Conservation (phyloP, 2,329 filamentous ascomycete genomes). For the Fusarium mexicanum region DNA sequence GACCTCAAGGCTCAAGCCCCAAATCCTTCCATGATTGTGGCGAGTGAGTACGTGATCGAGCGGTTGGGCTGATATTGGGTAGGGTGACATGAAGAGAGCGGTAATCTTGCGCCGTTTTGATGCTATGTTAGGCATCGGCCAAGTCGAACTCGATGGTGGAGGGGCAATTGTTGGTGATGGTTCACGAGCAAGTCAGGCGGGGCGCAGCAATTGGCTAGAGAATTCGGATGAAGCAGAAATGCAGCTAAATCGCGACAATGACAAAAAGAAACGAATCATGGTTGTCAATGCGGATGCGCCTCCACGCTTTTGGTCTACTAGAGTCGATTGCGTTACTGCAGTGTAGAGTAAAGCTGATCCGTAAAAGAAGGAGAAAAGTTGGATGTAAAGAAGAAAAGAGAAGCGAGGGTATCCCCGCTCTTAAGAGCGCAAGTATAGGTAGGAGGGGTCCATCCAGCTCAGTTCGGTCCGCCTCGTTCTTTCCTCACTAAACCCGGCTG, state of each 20-base stretch:
- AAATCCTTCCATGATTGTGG: slow-evolving; percentile 19
- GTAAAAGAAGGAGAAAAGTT: slow-evolving; percentile 6
- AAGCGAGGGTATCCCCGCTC: slow-evolving; percentile 17
- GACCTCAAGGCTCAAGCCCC: slow-evolving; percentile 15
- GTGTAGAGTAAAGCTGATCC: background rate
- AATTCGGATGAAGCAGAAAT: background rate
- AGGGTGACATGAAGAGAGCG: slow-evolving; percentile 20
- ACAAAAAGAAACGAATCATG: slow-evolving; percentile 21
- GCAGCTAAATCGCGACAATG: background rate
- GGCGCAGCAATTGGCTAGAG: background rate
- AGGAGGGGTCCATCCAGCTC: slow-evolving; percentile 10
- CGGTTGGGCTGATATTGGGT: slow-evolving; percentile 32
- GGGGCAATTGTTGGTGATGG: background rate
- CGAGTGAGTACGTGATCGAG: slow-evolving; percentile 8
- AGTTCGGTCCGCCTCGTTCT: slow-evolving; percentile 12
- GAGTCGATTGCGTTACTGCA: background rate
- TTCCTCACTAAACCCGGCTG: slow-evolving; percentile 1
- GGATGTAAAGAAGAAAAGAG: slow-evolving; percentile 17
- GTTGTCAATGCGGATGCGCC: background rate
- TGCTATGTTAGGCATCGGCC: background rate
- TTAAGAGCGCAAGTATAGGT: slow-evolving; percentile 23
- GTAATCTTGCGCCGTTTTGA: background rate
- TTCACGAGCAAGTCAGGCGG: slow-evolving; percentile 6
- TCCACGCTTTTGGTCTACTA: slow-evolving; percentile 5
- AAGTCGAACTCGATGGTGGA: background rate